Evolutionary conservation across 1,139 yeast species (phyloP).

Genomic region (Sugiyamaella pinicola): DNA sequence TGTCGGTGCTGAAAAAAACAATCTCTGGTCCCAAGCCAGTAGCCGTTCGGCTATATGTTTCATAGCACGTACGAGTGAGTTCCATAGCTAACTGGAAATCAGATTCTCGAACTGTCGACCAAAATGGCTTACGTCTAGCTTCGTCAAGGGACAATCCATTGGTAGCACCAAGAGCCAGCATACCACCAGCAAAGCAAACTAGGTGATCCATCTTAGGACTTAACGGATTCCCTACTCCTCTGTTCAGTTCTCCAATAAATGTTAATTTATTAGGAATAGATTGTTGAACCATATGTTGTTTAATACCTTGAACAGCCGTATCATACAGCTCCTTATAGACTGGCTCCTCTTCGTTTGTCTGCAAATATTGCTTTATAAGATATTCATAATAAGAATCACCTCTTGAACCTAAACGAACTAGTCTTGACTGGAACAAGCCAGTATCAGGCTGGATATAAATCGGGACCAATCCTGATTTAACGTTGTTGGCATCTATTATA

Average conservation of each 20-base stretch:
- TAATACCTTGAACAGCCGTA: slow-evolving; percentile 74
- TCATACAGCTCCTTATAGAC: slow-evolving; percentile 75
- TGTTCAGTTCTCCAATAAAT: slow-evolving; percentile 76
- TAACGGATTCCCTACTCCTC: slow-evolving; percentile 60
- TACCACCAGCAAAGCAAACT: slow-evolving; percentile 91
- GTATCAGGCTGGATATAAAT: slow-evolving; percentile 75
- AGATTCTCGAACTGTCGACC: slow-evolving; percentile 52
- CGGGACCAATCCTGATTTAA: slow-evolving; percentile 80
- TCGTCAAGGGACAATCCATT: slow-evolving; percentile 61
- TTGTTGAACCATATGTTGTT: slow-evolving; percentile 60
- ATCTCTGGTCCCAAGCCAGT: slow-evolving; percentile 90
- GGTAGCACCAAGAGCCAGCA: slow-evolving; percentile 88
- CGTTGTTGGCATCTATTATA: slow-evolving; percentile 59
- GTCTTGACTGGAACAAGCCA: slow-evolving; percentile 64
- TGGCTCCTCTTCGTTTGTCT: slow-evolving; percentile 63
- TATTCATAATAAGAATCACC: slow-evolving; percentile 96
- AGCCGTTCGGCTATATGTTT: slow-evolving; percentile 70
- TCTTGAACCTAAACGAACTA: slow-evolving; percentile 81
- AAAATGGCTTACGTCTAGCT: slow-evolving; percentile 48
- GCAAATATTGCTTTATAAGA: slow-evolving; percentile 80
- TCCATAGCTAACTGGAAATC: slow-evolving; percentile 76
- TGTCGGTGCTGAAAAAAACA: slow-evolving; percentile 67
- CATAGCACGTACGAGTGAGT: slow-evolving; percentile 77
- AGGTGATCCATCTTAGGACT: slow-evolving; percentile 91
- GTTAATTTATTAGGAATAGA: slow-evolving; percentile 66